phyloP scores from a whole-genome alignment of 768 basidiomycete genomes.

The Pulveroboletus sp. region DNA sequence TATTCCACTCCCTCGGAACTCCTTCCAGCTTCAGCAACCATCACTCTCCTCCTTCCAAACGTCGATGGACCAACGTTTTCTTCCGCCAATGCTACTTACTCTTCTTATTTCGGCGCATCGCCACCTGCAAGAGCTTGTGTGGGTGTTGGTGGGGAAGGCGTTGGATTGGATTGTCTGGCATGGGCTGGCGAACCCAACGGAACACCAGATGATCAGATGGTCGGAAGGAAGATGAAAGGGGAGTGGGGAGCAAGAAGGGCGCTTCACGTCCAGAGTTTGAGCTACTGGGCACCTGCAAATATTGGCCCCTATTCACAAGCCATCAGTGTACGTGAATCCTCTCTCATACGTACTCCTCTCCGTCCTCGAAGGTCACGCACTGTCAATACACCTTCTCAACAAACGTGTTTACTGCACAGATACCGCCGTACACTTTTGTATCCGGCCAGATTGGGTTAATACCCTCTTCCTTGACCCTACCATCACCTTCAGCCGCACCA shows the following conservation, averaged over 20 bases:
- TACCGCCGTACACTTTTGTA: constrained; percentile 71
- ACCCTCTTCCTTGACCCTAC: constrained; percentile 72
- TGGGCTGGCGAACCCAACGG: constrained; percentile 32
- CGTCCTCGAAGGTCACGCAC: neutral
- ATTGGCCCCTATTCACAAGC: constrained; percentile 99
- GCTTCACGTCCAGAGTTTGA: constrained; percentile 91
- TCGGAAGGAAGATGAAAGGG: constrained; percentile 6
- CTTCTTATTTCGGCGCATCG: constrained; percentile 79
- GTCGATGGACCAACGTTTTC: constrained; percentile 67
- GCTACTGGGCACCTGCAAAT: constrained; percentile 99
- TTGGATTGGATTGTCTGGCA: constrained; percentile 82
- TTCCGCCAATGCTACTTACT: constrained; percentile 73
- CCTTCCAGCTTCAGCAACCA: constrained; percentile 43
- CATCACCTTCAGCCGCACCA: constrained; percentile 35
- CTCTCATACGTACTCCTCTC: neutral
- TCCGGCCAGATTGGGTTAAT: constrained; percentile 95
- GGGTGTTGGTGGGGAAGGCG: constrained; percentile 57
- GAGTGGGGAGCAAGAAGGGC: constrained; percentile 51
- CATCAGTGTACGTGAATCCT: constrained; percentile 54
- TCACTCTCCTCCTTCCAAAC: constrained; percentile 78
- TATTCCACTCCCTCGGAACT: constrained; percentile 22
- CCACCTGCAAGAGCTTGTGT: constrained; percentile 97
- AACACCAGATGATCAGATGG: constrained; percentile 10
- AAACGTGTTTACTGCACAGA: constrained; percentile 39
- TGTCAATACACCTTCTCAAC: neutral